These are phyloP conservation scores for Angomonas deanei DNA, from an alignment of 208 protist genomes.

Conservation along the genomic window DNA sequence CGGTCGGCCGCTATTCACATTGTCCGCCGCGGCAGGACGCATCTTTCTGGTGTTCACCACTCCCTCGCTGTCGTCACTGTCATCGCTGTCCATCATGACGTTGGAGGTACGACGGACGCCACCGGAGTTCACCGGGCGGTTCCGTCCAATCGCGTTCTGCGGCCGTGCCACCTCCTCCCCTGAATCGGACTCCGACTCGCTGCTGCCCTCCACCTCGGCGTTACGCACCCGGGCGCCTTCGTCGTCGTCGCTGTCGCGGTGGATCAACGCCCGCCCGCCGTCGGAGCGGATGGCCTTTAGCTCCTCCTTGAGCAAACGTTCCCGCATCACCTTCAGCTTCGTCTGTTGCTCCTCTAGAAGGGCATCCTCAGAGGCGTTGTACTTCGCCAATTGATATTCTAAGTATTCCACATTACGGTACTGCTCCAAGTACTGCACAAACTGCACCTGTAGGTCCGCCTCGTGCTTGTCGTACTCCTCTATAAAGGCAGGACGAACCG, in stretches of 20 bases:
- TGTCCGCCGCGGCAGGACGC: constrained; percentile 5
- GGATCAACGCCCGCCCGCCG: constrained; percentile 11
- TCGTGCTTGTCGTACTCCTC: constrained; percentile 94
- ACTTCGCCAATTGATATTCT: constrained; percentile 86
- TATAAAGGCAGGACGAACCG: constrained; percentile 89
- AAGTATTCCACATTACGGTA: constrained; percentile 94
- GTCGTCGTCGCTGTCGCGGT: constrained; percentile 47
- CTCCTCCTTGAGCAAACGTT: constrained; percentile 85
- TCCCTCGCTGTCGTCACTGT: constrained; percentile 20
- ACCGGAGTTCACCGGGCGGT: constrained; percentile 15
- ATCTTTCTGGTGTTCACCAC: constrained; percentile 8
- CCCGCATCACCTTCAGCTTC: constrained; percentile 82
- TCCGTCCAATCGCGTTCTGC: constrained; percentile 25
- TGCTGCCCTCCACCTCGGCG: constrained; percentile 58
- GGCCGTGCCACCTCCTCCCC: constrained; percentile 20
- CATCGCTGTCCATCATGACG: constrained; percentile 35
- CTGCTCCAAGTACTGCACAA: constrained; percentile 90
- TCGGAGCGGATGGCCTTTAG: constrained; percentile 71
- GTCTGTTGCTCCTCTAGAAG: constrained; percentile 87
- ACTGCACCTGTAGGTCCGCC: constrained; percentile 86
- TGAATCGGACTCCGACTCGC: constrained; percentile 30
- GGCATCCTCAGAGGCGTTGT: constrained; percentile 79
- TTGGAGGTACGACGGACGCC: constrained; percentile 9
- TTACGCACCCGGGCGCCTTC: constrained; percentile 16
- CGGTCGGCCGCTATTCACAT: constrained; percentile 10